These are phyloP conservation scores for Parasitella parasitica DNA, from an alignment of 371 early-diverging fungal species.

Conservation along the genomic window DNA sequence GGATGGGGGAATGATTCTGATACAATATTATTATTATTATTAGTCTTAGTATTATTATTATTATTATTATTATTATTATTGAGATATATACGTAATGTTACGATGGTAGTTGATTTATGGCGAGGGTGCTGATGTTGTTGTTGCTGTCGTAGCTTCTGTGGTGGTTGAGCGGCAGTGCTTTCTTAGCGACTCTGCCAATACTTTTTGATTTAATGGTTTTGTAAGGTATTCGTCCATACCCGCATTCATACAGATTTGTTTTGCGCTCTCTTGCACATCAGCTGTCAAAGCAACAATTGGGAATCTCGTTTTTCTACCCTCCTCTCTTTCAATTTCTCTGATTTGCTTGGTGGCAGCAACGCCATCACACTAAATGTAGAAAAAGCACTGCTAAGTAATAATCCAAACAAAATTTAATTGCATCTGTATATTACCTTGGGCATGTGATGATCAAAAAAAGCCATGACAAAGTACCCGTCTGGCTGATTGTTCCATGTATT, in stretches of 20 bases:
- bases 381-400: no score
- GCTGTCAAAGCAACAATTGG: constrained; percentile 45
- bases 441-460: constrained; percentile 53
- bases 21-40: neutral
- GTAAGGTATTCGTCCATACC: constrained; percentile 53
- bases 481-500: constrained; percentile 37
- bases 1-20: neutral
- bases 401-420: neutral
- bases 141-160: neutral
- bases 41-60: no score
- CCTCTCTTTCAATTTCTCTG: constrained; percentile 29
- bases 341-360: constrained; percentile 47
- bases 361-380: constrained; percentile 38
- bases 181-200: constrained; percentile 29
- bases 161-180: constrained; percentile 9
- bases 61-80: no score
- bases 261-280: constrained; percentile 51
- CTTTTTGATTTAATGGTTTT: constrained; percentile 41
- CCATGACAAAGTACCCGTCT: constrained; percentile 33
- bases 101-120: no score
- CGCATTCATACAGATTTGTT: constrained; percentile 45
- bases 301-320: constrained; percentile 7
- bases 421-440: constrained; percentile 30
- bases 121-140: neutral
- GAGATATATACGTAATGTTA: no score